These are phyloP conservation scores for Prunus mume DNA, from an alignment of 306 rosid genomes.

Conservation along the genomic window DNA sequence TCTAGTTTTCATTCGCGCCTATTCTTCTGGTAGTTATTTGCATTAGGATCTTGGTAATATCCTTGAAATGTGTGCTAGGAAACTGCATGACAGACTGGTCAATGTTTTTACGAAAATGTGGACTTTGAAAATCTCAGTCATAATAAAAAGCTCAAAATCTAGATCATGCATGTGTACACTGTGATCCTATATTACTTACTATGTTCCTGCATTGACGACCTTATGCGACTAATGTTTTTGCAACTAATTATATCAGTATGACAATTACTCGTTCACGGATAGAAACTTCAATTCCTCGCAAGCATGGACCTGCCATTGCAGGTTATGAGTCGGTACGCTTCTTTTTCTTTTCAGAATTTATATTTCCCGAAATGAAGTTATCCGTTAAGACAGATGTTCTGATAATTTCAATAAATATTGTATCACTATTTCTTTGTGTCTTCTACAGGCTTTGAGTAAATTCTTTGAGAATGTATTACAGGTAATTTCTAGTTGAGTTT, in stretches of 20 bases:
- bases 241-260: constrained; percentile 53
- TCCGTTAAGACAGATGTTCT: constrained; percentile 9
- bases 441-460: constrained; percentile 78
- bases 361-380: not conserved
- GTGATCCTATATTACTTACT: not conserved
- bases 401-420: constrained; percentile 6
- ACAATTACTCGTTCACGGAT: constrained; percentile 83
- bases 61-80: not conserved
- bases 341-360: not conserved
- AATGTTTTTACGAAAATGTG: not conserved
- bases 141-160: not conserved
- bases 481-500: constrained; percentile 41
- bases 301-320: constrained; percentile 93
- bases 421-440: constrained; percentile 27
- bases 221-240: constrained; percentile 9
- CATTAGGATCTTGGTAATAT: not conserved
- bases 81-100: not conserved
- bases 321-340: constrained; percentile 86
- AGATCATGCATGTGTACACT: not conserved
- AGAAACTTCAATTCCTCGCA: constrained; percentile 95
- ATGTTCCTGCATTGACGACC: not conserved
- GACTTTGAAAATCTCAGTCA: not conserved
- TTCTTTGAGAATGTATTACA: constrained; percentile 87
- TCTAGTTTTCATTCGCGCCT: not conserved
- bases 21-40: not conserved